Conservation (phyloP, 345 rosid species). For the Murraya paniculata region DNA sequence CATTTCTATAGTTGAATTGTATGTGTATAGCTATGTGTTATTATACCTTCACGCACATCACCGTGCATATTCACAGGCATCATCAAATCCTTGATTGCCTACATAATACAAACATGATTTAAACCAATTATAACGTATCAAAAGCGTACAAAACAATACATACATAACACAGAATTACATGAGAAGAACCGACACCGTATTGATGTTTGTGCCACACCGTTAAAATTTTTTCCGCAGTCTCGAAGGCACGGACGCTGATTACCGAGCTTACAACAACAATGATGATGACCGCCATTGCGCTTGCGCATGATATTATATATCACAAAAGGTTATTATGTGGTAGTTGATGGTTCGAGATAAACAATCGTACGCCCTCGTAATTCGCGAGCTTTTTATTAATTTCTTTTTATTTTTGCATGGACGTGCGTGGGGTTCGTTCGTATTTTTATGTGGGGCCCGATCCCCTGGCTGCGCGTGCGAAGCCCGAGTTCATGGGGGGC, state of each 20-base stretch:
- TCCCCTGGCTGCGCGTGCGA: slow-evolving; percentile 69
- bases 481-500: slow-evolving; percentile 51
- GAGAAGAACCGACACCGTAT: not conserved
- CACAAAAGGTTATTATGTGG: not conserved
- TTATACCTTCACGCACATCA: slow-evolving; percentile 7
- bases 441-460: slow-evolving; percentile 27
- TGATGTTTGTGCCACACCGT: slow-evolving; percentile 9
- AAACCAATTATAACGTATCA: slow-evolving; percentile 1
- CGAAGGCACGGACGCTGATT: slow-evolving; percentile 16
- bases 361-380: slow-evolving; percentile 15
- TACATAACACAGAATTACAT: not conserved
- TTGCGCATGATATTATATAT: slow-evolving; percentile 3
- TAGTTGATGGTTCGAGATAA: slow-evolving; percentile 7
- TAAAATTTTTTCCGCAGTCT: not conserved
- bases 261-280: slow-evolving; percentile 10
- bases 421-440: slow-evolving; percentile 31
- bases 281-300: not conserved
- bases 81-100: not conserved
- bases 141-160: not conserved
- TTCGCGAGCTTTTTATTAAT: not conserved
- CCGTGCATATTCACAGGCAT: not conserved
- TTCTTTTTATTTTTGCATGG: slow-evolving; percentile 40
- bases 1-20: not conserved
- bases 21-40: not conserved
- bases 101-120: not conserved